Conservation (phyloP, 208 protist genomes). For the Leishmania arabica region DNA sequence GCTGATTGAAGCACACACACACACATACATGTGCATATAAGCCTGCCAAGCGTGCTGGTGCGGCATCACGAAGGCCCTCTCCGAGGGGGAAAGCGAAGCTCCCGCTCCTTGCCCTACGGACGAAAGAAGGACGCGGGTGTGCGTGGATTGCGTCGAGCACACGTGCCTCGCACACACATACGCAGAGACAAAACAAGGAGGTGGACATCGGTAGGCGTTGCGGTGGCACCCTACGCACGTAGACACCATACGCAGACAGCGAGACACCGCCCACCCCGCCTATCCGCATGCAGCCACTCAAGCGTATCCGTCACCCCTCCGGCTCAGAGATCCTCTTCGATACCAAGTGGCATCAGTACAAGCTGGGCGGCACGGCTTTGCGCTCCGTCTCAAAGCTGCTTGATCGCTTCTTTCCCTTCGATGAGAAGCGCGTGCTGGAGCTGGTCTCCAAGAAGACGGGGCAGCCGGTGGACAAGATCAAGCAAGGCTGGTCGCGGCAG, state of each 20-base stretch:
- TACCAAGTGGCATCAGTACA: constrained; percentile 86
- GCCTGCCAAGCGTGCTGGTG: not conserved
- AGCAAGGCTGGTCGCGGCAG: constrained; percentile 65
- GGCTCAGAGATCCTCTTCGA: constrained; percentile 75
- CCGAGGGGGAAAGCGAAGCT: not conserved
- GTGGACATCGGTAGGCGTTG: not conserved
- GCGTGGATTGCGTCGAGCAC: not conserved
- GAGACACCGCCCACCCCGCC: not conserved
- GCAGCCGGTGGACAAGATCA: constrained; percentile 54
- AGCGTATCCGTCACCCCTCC: constrained; percentile 62
- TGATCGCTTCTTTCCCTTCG: constrained; percentile 87
- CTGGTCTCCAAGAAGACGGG: constrained; percentile 76
- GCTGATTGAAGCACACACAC: not conserved
- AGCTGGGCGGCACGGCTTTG: constrained; percentile 53
- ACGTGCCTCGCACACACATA: not conserved
- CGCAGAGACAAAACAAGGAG: not conserved
- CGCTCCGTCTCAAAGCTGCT: constrained; percentile 85
- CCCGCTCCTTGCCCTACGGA: not conserved
- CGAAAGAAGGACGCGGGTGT: not conserved
- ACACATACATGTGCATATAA: not conserved
- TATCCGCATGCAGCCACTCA: constrained; percentile 21
- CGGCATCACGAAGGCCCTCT: not conserved
- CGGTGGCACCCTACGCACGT: not conserved
- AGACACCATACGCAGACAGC: constrained; percentile 6
- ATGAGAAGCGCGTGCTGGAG: constrained; percentile 66